Evolutionary conservation across 768 basidiomycete species (phyloP).

Genomic region (Boletus insuetus): DNA sequence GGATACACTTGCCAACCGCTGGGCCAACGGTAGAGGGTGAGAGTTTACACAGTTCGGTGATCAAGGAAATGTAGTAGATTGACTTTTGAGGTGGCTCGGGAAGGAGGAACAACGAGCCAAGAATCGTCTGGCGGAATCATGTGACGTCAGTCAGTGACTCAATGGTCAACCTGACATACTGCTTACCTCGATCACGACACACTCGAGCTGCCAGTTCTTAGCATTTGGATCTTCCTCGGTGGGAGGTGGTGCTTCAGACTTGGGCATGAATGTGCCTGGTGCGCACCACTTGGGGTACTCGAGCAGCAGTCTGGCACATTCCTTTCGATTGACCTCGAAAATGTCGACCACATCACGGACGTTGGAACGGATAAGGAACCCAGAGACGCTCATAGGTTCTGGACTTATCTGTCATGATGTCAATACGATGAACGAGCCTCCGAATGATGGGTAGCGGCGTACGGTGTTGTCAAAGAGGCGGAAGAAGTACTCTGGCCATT

Average conservation of each 20-base stretch:
- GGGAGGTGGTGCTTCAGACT: constrained; percentile 53
- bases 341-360: constrained; percentile 80
- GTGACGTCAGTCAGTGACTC: constrained; percentile 1
- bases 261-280: constrained; percentile 81
- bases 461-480: constrained; percentile 63
- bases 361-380: constrained; percentile 75
- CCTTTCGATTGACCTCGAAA: constrained; percentile 95
- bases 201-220: constrained; percentile 87
- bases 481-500: constrained; percentile 75
- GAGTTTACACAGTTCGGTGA: constrained; percentile 94
- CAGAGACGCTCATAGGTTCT: constrained; percentile 66
- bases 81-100: constrained; percentile 76
- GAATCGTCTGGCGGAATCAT: constrained; percentile 50
- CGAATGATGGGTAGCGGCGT: constrained; percentile 7
- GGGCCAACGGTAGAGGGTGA: constrained; percentile 91
- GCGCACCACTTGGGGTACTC: constrained; percentile 84
- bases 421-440: background rate
- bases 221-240: constrained; percentile 49
- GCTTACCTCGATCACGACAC: constrained; percentile 78
- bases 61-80: constrained; percentile 83
- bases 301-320: constrained; percentile 83
- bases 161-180: background rate
- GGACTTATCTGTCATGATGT: constrained; percentile 61
- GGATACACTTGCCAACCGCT: constrained; percentile 92
- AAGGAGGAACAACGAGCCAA: constrained; percentile 71